Base-by-base conservation (phyloP, 371 early-diverging fungal genomes). In the Lichtheimia ornata region DNA sequence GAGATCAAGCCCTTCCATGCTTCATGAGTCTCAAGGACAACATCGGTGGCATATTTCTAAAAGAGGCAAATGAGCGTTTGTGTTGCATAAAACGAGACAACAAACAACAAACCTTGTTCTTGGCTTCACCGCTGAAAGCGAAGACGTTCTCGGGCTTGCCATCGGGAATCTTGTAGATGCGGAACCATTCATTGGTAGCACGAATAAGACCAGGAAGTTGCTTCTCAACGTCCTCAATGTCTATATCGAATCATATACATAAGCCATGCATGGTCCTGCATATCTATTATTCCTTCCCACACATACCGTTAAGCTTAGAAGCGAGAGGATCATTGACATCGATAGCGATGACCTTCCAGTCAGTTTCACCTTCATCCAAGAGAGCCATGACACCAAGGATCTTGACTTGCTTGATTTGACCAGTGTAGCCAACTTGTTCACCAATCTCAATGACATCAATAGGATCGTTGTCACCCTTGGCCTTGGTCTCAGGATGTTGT, bases 131-230 rank as follows among this genome's bases (percentile, higher is more conserved):
- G 67, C 88, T 87, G 86, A 99, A 97, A 50, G 95, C 97, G 78
- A 98, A 97, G 71, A 87, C 84, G 85, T 98, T 98, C 74, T 91
- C 91, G 60, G 92, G 92, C 87, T 97, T 96, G 65, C 95, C 95
- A 85, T 97, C 97, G 54, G 98, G 96, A 70, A 97, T 90, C 83
- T 98, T 97, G 92, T 98, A 97, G 77, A 94, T 89, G 70, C 91
- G 89, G 92, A 98, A 97, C 98, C 98, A 98, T 75, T 94, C 93
- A 70, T 90, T 88, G 45, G 96, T 95, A 62, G 92, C 93, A 64
- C 91, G 88, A 55, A 98, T 77, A 22, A 97, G 87, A 56, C 96
- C 97, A 40, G 97, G 97, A 64, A 92, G 84, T 72, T 91, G 86
- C 73, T 87, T 88, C 78, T 96, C 94, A 65, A 99, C 92, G 78